Conservation (phyloP, 768 basidiomycete genomes). For the Trametes punicea region DNA sequence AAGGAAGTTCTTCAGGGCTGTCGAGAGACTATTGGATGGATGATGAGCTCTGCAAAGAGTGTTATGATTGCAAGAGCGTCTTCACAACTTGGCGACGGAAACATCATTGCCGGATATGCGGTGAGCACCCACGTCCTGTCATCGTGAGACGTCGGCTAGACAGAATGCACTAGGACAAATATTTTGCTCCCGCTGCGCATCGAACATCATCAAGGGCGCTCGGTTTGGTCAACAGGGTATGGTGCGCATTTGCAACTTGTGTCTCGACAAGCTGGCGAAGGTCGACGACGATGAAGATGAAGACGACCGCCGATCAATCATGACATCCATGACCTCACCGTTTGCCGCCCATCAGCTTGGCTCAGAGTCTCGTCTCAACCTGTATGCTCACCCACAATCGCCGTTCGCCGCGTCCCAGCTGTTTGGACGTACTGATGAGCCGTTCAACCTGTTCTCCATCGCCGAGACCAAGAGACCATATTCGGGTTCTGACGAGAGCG, state of each 20-base stretch:
- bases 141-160: neutral
- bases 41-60: conserved; percentile 92
- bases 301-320: conserved; percentile 79
- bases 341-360: conserved; percentile 75
- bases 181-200: conserved; percentile 96
- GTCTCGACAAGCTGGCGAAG: conserved; percentile 86
- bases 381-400: conserved; percentile 66
- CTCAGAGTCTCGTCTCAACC: conserved; percentile 37
- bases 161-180: conserved; percentile 69
- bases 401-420: conserved; percentile 87
- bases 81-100: conserved; percentile 95
- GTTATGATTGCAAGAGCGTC: conserved; percentile 91
- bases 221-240: conserved; percentile 95
- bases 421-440: conserved; percentile 74
- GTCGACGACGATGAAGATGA: conserved; percentile 83
- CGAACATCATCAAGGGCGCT: conserved; percentile 91
- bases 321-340: conserved; percentile 64
- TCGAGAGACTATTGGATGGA: conserved; percentile 99
- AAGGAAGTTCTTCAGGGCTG: conserved; percentile 48
- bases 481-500: conserved; percentile 52
- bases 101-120: conserved; percentile 97
- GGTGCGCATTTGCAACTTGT: conserved; percentile 93
- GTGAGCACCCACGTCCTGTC: conserved; percentile 38
- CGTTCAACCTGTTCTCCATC: conserved; percentile 79
- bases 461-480: conserved; percentile 64